A percentile compares a stretch with the other conserved stretches of the same genome.
Evolutionary conservation across 1,284 basidiomycete genomes (phyloP).

Genomic region (Amylostereum areolatum): DNA sequence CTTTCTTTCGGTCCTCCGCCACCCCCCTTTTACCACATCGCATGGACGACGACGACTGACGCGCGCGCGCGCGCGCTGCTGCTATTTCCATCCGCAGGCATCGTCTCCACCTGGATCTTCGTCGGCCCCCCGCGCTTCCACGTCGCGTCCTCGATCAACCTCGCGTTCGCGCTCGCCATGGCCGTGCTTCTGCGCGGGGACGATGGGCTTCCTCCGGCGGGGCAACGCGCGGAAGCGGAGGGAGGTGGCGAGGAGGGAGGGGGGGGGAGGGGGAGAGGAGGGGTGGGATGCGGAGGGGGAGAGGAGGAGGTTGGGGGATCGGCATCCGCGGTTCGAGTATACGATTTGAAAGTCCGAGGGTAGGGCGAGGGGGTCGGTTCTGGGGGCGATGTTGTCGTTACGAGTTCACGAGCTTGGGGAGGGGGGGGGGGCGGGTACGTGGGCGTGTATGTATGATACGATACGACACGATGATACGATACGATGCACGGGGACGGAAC

Average conservation of each 20-base stretch:
- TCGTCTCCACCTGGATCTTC: slow-evolving; percentile 51
- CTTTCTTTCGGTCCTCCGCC: too few relatives aligned
- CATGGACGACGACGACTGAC: too few relatives aligned
- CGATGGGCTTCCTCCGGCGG: slow-evolving; percentile 5
- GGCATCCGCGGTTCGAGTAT: slow-evolving; percentile 14
- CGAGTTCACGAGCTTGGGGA: too few relatives aligned
- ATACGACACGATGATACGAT: too few relatives aligned
- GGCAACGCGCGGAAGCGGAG: slow-evolving; percentile 7
- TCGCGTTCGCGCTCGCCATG: slow-evolving; percentile 8
- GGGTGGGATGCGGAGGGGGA: slow-evolving; percentile 13
- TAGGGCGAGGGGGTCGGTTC: too few relatives aligned
- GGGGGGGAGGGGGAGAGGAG: background rate
- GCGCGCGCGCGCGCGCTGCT: too few relatives aligned
- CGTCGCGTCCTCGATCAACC: slow-evolving; percentile 10
- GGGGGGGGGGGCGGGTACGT: too few relatives aligned
- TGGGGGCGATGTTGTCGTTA: too few relatives aligned
- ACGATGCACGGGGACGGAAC: too few relatives aligned
- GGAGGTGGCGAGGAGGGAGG: slow-evolving; percentile 6
- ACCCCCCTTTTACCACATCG: too few relatives aligned
- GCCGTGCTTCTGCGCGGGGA: slow-evolving; percentile 1
- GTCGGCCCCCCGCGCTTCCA: slow-evolving; percentile 15
- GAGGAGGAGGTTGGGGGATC: slow-evolving; percentile 11
- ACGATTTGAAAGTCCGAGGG: slow-evolving; percentile 7
- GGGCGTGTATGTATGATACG: too few relatives aligned
- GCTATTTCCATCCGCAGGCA: too few relatives aligned